A percentile compares a stretch with the other conserved stretches of the same genome.
phyloP scores from a whole-genome alignment of 352 stramenopile genomes.

The Pythium brassicae region DNA sequence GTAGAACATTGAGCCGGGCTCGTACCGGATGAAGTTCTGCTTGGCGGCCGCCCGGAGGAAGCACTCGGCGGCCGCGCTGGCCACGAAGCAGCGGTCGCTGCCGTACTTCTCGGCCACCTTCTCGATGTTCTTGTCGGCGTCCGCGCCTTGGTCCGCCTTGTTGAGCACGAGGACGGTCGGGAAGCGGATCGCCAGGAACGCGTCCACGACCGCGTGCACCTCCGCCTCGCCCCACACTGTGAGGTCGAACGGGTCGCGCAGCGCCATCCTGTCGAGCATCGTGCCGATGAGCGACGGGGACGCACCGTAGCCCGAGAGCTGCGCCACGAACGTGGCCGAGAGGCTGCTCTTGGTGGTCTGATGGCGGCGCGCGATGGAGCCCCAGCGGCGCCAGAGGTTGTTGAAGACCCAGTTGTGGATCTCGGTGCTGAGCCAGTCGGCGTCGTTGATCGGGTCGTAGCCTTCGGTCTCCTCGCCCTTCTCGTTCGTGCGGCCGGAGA shows the following conservation, averaged over 20 bases:
- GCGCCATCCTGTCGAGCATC: constrained; percentile 58
- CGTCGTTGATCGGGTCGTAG: constrained; percentile 88
- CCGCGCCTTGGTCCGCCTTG: constrained; percentile 81
- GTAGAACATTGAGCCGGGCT: constrained; percentile 85
- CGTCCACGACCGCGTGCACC: constrained; percentile 72
- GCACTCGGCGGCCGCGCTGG: constrained; percentile 80
- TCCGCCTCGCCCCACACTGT: constrained; percentile 49
- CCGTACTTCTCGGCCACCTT: constrained; percentile 87
- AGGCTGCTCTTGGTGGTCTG: constrained; percentile 68
- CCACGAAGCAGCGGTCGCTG: constrained; percentile 82
- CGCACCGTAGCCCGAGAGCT: constrained; percentile 78
- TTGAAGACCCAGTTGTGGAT: constrained; percentile 89
- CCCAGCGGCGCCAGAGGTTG: constrained; percentile 85
- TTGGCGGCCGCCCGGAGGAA: constrained; percentile 72
- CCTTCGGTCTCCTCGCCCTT: constrained; percentile 84
- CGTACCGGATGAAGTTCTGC: constrained; percentile 81
- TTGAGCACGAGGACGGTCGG: constrained; percentile 87
- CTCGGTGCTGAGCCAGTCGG: constrained; percentile 81
- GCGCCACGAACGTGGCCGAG: constrained; percentile 58
- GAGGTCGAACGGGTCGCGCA: constrained; percentile 65
- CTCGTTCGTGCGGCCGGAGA: constrained; percentile 86
- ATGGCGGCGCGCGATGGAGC: constrained; percentile 73
- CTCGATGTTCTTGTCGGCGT: constrained; percentile 87
- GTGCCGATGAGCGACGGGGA: constrained; percentile 68
- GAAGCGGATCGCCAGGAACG: constrained; percentile 78